A percentile compares a stretch with the other conserved stretches of the same genome.
These are phyloP conservation scores for Coemansia sp. DNA, from an alignment of 192 early-diverging fungal genomes.

Conservation along the genomic window DNA sequence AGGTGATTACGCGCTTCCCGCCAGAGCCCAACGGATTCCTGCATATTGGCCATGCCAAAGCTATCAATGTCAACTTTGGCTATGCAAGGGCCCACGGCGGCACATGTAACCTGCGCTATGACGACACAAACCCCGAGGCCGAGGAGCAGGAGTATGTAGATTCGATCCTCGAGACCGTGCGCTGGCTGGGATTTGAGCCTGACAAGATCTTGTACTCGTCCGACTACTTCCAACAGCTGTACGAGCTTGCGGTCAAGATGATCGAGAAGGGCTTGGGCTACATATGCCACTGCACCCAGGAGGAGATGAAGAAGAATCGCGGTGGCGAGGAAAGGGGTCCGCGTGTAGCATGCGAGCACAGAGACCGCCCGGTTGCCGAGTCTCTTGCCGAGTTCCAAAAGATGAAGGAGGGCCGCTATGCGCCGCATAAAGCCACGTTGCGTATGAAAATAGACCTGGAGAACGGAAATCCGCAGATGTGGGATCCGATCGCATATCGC, in stretches of 20 bases:
- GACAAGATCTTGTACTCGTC: slow-evolving; percentile 93
- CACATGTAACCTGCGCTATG: slow-evolving; percentile 86
- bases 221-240: slow-evolving; percentile 95
- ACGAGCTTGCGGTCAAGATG: slow-evolving; percentile 91
- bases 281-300: slow-evolving; percentile 93
- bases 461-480: slow-evolving; percentile 98
- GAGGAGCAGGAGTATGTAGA: slow-evolving; percentile 96
- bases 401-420: slow-evolving; percentile 98
- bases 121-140: slow-evolving; percentile 88
- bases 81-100: slow-evolving; percentile 91
- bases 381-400: slow-evolving; percentile 91
- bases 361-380: slow-evolving; percentile 91
- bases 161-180: slow-evolving; percentile 89
- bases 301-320: slow-evolving; percentile 88
- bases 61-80: slow-evolving; percentile 99
- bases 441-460: slow-evolving; percentile 99
- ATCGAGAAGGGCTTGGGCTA: slow-evolving; percentile 89
- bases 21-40: slow-evolving; percentile 99
- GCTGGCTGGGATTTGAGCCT: slow-evolving; percentile 97
- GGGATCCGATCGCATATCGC: slow-evolving; percentile 98
- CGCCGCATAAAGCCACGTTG: slow-evolving; percentile 85
- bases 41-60: slow-evolving; percentile 99
- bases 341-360: slow-evolving; percentile 85
- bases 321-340: slow-evolving; percentile 88
- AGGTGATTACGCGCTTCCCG: slow-evolving; percentile 97